Evolutionary conservation across 768 basidiomycete genomes (phyloP).

Genomic region (Cyclocybe cylindracea): DNA sequence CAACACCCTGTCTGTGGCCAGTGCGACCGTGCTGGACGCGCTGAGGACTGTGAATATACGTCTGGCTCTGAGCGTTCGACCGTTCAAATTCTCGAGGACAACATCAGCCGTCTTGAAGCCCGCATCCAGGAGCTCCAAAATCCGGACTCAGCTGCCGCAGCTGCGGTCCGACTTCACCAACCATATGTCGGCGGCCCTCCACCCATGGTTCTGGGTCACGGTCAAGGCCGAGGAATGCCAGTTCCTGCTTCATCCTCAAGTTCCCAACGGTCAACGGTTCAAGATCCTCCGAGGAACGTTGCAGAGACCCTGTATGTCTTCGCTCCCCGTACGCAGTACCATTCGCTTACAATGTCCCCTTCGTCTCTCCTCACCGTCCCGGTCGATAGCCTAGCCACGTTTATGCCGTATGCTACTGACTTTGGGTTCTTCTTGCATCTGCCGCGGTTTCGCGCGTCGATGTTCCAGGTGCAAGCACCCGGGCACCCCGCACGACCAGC

Average conservation of each 20-base stretch:
- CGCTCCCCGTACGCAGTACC: neutral
- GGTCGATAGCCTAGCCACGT: conserved; percentile 29
- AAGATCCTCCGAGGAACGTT: conserved; percentile 33
- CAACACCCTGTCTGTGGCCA: conserved; percentile 51
- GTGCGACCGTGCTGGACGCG: conserved; percentile 46
- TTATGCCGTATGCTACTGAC: conserved; percentile 50
- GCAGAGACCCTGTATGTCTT: conserved; percentile 23
- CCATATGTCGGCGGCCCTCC: conserved; percentile 31
- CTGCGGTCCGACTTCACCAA: conserved; percentile 33
- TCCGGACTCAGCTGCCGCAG: conserved; percentile 22
- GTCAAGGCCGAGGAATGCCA: neutral
- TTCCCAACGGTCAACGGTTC: conserved; percentile 2
- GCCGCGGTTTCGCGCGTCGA: conserved; percentile 43
- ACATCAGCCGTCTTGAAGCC: conserved; percentile 44
- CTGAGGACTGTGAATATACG: conserved; percentile 62
- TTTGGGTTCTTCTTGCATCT: conserved; percentile 61
- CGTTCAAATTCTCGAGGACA: conserved; percentile 53
- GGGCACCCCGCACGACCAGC: conserved; percentile 36
- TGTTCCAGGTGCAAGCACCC: conserved; percentile 27
- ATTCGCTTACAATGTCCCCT: conserved; percentile 4
- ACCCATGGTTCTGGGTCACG: neutral
- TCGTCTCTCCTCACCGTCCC: too few relatives aligned
- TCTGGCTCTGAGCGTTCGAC: conserved; percentile 45
- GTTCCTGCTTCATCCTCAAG: neutral
- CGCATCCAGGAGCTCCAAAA: conserved; percentile 49